phyloP scores from a whole-genome alignment of 208 protist genomes.

The Lotmaria passim region DNA sequence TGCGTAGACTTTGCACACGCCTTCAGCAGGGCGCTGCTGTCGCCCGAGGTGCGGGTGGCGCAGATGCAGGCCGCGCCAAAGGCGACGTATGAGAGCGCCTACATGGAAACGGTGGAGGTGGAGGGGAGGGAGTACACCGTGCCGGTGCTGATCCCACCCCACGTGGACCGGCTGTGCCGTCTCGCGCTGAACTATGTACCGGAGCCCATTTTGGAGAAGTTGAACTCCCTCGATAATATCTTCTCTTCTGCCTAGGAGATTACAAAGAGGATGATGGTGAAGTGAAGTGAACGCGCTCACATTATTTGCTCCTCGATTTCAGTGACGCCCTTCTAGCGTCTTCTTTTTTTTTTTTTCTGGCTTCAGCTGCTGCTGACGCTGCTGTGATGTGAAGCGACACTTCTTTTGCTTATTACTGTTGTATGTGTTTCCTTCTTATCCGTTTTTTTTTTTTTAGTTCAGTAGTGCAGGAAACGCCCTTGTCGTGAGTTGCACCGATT shows the following conservation, averaged over 20 bases:
- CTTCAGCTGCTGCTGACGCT: no score
- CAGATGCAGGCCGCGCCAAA: constrained; percentile 15
- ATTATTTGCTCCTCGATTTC: no score
- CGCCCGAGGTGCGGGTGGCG: constrained; percentile 37
- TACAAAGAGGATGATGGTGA: no score
- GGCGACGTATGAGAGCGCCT: constrained; percentile 29
- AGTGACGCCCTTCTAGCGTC: no score
- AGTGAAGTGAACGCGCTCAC: no score
- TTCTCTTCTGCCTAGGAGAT: constrained; percentile 1
- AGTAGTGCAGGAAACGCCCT: no score
- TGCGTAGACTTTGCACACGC: constrained; percentile 72
- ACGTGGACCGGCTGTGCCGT: constrained; percentile 47
- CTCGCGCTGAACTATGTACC: constrained; percentile 36
- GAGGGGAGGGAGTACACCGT: constrained; percentile 21
- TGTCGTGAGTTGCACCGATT: no score
- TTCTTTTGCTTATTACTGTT: no score
- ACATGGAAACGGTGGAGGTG: constrained; percentile 41
- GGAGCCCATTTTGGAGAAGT: constrained; percentile 21
- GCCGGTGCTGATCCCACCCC: constrained; percentile 53
- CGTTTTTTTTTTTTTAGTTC: no score
- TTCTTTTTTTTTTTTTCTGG: no score
- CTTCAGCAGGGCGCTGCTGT: constrained; percentile 49
- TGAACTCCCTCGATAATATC: constrained; percentile 42
- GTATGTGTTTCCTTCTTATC: no score
- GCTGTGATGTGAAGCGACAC: no score